Evolutionary conservation across 306 rosid species (phyloP), one percentile per base, ranked within the genome.

Genomic region (Castanea sativa): DNA sequence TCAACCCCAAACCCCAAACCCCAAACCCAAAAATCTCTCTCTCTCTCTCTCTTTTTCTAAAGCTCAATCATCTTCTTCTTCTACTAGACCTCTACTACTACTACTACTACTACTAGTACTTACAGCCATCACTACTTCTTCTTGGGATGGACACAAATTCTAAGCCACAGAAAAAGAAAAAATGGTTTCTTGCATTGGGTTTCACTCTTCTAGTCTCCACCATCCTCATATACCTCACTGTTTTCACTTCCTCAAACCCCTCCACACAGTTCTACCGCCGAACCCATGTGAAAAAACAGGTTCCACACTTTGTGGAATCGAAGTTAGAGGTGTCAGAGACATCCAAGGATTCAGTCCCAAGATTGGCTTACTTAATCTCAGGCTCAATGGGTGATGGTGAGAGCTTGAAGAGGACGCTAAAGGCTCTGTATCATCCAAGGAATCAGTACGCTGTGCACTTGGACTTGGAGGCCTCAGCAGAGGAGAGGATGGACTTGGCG

Each of bases 331-430:
- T 73, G 10, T 83, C 91, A 19, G 33, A 83, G 1, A 53, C 86
- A 10, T 75, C 83, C 16, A 52, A 33, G 1, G 85, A 71, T 79
- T 77, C 86, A 6, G 84, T 90, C 10, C 97, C 97, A 1, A 86
- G 90, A 35, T 73, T 92, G 70, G 97, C 94, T 0, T 92, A 92
- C 83, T 85, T 92, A 86, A 90, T 92, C 80, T 90, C 94, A 0
- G 97, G 97, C 27, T 92, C 97, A n/a, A 43, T 65, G 75, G 97
- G 94, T 5, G 97, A 92, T 45, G 88, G 90, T 0, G 81, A 80
- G 55, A 90, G 91, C 83, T 76, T 92, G 83, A 92, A 88, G 78
- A 86, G 97, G 78, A 88, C 94, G 2, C 81, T 92, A 14, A 90
- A 87, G 85, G 94, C 86, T 7, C 75, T 92, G 70, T 90, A 92